A percentile compares a stretch with the other conserved stretches of the same genome.
Conservation (phyloP, 1,284 basidiomycete species). For the Sporisorium scitamineum region DNA sequence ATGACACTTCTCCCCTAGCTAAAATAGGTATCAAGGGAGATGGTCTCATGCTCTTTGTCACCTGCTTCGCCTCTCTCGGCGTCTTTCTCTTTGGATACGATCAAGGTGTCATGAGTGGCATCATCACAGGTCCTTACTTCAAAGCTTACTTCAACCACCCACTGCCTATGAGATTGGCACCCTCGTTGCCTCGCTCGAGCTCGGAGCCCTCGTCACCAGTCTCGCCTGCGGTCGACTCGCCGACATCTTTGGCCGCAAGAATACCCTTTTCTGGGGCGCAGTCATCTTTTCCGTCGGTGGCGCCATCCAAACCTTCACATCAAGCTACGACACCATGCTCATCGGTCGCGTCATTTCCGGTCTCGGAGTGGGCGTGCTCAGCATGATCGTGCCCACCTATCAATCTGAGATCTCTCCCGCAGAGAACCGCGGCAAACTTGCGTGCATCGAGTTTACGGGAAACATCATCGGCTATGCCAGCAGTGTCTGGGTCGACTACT, state of each 20-base stretch:
- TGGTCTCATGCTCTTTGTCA: constrained; percentile 66
- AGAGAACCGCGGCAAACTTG: constrained; percentile 76
- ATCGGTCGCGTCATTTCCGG: constrained; percentile 88
- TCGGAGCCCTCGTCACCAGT: constrained; percentile 85
- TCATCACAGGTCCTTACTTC: constrained; percentile 94
- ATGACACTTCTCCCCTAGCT: constrained; percentile 55
- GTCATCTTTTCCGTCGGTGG: constrained; percentile 89
- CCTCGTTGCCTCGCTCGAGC: constrained; percentile 82
- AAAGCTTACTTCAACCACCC: constrained; percentile 74
- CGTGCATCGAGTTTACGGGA: constrained; percentile 95
- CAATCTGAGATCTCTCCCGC: constrained; percentile 97
- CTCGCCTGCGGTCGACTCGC: constrained; percentile 88
- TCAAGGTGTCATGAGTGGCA: constrained; percentile 73
- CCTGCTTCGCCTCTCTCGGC: constrained; percentile 85
- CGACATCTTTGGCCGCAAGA: constrained; percentile 86
- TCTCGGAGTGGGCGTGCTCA: constrained; percentile 89
- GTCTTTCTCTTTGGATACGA: constrained; percentile 81
- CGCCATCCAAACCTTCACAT: constrained; percentile 86
- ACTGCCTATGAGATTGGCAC: constrained; percentile 76
- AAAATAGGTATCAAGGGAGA: constrained; percentile 62
- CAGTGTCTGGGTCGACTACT: constrained; percentile 85
- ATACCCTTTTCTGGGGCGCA: constrained; percentile 88
- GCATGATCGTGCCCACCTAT: constrained; percentile 95
- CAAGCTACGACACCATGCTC: constrained; percentile 86
- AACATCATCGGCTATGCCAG: constrained; percentile 90